phyloP scores from a whole-genome alignment of 768 basidiomycete genomes.

The Podaxis pistillaris region DNA sequence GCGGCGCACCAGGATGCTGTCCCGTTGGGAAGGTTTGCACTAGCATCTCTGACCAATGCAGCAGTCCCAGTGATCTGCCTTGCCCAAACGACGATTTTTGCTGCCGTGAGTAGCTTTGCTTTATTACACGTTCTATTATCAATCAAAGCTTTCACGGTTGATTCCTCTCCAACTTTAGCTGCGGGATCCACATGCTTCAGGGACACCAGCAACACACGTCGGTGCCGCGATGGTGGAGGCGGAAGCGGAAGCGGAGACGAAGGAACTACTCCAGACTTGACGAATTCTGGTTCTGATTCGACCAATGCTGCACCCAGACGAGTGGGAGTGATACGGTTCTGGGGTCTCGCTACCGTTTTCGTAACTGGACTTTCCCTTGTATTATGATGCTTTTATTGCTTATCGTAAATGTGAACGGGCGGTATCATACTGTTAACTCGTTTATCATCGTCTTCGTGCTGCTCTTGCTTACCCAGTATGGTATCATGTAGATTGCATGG shows the following conservation, averaged over 20 bases:
- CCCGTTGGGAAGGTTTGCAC: conserved; percentile 3
- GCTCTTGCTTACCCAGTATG: too few relatives aligned
- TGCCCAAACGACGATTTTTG: not conserved
- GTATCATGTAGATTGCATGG: too few relatives aligned
- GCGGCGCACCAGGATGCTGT: not conserved
- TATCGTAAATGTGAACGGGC: too few relatives aligned
- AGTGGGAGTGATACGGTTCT: not conserved
- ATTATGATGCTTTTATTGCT: not conserved
- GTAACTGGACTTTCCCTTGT: not conserved
- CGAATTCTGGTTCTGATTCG: not conserved
- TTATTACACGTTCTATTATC: too few relatives aligned
- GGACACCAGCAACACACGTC: not conserved
- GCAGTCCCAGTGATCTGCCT: not conserved
- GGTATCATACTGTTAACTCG: too few relatives aligned
- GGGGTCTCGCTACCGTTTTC: not conserved
- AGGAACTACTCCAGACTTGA: not conserved
- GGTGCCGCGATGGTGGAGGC: too few relatives aligned
- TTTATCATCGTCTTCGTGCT: too few relatives aligned
- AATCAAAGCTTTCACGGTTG: too few relatives aligned
- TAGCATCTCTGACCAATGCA: not conserved
- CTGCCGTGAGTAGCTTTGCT: not conserved
- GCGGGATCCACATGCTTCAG: too few relatives aligned
- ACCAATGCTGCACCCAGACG: not conserved
- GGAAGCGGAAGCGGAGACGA: too few relatives aligned
- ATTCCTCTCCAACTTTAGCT: too few relatives aligned